Evolutionary conservation across 1,284 basidiomycete species (phyloP), one percentile per base, ranked within the genome.

Genomic region (Polyporus tsugae): DNA sequence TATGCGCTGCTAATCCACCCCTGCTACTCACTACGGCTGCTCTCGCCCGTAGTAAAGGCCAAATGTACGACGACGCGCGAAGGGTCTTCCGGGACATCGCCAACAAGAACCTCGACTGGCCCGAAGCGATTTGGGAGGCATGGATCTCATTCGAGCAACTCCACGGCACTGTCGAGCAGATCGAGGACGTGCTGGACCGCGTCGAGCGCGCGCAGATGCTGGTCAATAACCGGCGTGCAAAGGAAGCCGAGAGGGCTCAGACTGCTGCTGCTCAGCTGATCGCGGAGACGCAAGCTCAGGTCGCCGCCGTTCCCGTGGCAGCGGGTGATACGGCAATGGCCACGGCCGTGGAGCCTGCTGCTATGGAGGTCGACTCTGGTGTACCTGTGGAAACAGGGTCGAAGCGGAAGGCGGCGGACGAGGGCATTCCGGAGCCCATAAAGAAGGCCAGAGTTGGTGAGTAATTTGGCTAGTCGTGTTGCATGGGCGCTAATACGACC

Each of bases 71-170:
- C 13, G 81, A 86, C 62, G 92, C 91, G 1, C 88, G 95, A 42
- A 82, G 86, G 33, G 81, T 89, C 4, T 96, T 93, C 80, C 81
- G 82, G 25, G 86, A 90, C 66, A 83, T 91, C 15, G 87, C 89
- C 63, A 82, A 84, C 57, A 92, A 91, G 77, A 86, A 90, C 57
- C 75, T 97, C 52, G 96, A 98, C 80, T 98, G 96, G 92, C 95
- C 96, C 0, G 96, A 98, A 79, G 92, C 91, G 2, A 83, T 99
- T 6, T 95, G 95, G 88, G 93, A 96, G 68, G 92, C 93, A 0
- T 98, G 95, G 91, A 77, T 91, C 5, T 82, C 86, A 17, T 98
- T 99, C 73, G 97, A 99, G 78, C 90, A 95, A 71, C 81, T 93
- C 4, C 85, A 95, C 73, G 97, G 97, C 0, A 85, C 87, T 9